These are phyloP conservation scores for Pezicula radicicola DNA, from an alignment of 2,329 filamentous ascomycete species.

Conservation along the genomic window DNA sequence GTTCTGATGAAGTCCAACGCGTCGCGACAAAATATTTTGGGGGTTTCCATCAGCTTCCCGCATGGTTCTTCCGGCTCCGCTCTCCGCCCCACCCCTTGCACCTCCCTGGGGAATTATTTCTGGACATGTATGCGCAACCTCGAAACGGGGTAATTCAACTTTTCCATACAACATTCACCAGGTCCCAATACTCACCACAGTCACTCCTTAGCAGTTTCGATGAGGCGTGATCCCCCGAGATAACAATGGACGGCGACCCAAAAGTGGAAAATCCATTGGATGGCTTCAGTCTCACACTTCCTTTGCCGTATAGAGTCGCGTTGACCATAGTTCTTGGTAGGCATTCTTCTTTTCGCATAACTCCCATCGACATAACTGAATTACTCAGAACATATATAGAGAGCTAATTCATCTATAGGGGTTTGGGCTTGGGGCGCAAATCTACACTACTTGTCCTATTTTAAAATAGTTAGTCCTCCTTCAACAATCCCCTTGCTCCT, in stretches of 20 bases:
- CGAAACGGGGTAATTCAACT: too few relatives aligned
- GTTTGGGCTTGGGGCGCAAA: conserved; percentile 96
- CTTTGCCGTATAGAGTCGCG: conserved; percentile 85
- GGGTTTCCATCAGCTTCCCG: too few relatives aligned
- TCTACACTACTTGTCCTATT: conserved; percentile 76
- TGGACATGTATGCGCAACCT: too few relatives aligned
- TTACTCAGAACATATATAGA: conserved; percentile 6
- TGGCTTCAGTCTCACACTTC: conserved; percentile 81
- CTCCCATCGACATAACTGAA: not conserved
- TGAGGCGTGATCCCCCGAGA: conserved; percentile 21
- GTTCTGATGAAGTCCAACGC: too few relatives aligned
- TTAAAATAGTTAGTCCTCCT: conserved; percentile 62
- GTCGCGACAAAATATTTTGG: too few relatives aligned
- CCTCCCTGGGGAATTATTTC: too few relatives aligned
- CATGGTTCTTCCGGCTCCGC: too few relatives aligned
- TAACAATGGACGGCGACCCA: conserved; percentile 69
- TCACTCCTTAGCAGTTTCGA: conserved; percentile 23
- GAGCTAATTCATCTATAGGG: conserved; percentile 45
- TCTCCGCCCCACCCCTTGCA: too few relatives aligned
- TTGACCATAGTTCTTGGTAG: conserved; percentile 81
- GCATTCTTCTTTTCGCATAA: conserved; percentile 18
- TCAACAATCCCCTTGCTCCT: not conserved
- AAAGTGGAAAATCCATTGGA: conserved; percentile 72
- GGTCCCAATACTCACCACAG: conserved; percentile 13
- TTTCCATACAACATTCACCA: too few relatives aligned